Evolutionary conservation across 352 stramenopile species (phyloP).

Genomic region (Phytophthora crassamura): DNA sequence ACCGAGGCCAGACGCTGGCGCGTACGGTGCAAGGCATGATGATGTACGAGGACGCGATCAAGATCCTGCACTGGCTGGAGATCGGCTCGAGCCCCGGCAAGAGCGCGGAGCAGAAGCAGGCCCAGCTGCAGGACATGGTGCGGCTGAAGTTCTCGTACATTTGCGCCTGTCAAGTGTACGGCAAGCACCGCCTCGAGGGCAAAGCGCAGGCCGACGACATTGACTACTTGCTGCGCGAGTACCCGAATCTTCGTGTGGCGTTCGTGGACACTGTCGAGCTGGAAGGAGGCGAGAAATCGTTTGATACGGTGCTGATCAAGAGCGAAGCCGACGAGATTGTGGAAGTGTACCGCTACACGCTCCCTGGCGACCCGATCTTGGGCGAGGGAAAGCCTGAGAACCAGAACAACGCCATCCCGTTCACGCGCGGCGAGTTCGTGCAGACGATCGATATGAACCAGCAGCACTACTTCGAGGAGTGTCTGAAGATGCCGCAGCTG

Average conservation of each 20-base stretch:
- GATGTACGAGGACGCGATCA: conserved; percentile 89
- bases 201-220: conserved; percentile 83
- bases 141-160: conserved; percentile 90
- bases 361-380: conserved; percentile 84
- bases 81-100: conserved; percentile 77
- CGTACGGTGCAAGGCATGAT: conserved; percentile 88
- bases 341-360: conserved; percentile 82
- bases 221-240: conserved; percentile 80
- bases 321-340: conserved; percentile 75
- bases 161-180: conserved; percentile 86
- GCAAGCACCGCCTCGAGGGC: conserved; percentile 70
- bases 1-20: conserved; percentile 80
- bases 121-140: conserved; percentile 84
- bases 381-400: conserved; percentile 88
- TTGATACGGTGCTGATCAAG: conserved; percentile 83
- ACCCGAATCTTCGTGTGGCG: conserved; percentile 85
- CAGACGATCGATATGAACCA: conserved; percentile 93
- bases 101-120: conserved; percentile 77
- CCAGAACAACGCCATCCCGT: conserved; percentile 84
- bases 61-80: conserved; percentile 88
- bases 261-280: conserved; percentile 80
- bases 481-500: conserved; percentile 86
- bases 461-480: conserved; percentile 89
- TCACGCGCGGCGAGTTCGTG: conserved; percentile 85
- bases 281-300: conserved; percentile 48